A percentile compares a stretch with the other conserved stretches of the same genome.
These are phyloP conservation scores for Boletus subparvulus DNA, from an alignment of 768 basidiomycete species.

Conservation along the genomic window DNA sequence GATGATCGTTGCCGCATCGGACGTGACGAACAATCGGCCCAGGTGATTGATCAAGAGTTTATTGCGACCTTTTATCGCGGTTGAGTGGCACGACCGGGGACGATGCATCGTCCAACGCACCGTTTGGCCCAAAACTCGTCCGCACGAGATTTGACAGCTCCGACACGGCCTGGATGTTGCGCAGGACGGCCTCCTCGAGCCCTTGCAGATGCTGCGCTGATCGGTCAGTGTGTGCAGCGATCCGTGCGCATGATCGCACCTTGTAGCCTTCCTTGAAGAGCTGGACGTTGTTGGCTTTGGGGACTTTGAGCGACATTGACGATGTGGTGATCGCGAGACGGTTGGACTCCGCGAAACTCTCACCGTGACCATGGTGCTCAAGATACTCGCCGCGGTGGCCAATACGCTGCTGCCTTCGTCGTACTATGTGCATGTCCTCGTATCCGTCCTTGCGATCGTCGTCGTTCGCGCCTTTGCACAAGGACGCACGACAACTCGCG, in stretches of 20 bases:
- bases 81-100: conserved; percentile 1
- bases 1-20: conserved; percentile 98
- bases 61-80: conserved; percentile 68
- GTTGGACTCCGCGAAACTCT: conserved; percentile 16
- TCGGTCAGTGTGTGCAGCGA: conserved; percentile 6
- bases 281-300: conserved; percentile 82
- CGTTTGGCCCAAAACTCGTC: conserved; percentile 96
- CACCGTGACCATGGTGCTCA: conserved; percentile 50
- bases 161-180: conserved; percentile 94
- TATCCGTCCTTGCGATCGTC: conserved; percentile 45
- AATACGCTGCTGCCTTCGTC: conserved; percentile 50
- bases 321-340: neutral
- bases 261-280: conserved; percentile 99
- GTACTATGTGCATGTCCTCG: conserved; percentile 54
- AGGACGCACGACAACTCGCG: conserved; percentile 67
- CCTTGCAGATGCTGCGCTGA: conserved; percentile 70
- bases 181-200: conserved; percentile 93
- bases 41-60: conserved; percentile 98
- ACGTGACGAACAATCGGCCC: conserved; percentile 93
- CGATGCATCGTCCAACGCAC: conserved; percentile 43
- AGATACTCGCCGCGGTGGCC: conserved; percentile 41
- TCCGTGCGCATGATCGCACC: conserved; percentile 40
- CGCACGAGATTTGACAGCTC: conserved; percentile 94
- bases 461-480: conserved; percentile 61
- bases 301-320: conserved; percentile 90